These are phyloP conservation scores for Sporodiniella umbellata DNA, from an alignment of 371 early-diverging fungal species.

Conservation along the genomic window DNA sequence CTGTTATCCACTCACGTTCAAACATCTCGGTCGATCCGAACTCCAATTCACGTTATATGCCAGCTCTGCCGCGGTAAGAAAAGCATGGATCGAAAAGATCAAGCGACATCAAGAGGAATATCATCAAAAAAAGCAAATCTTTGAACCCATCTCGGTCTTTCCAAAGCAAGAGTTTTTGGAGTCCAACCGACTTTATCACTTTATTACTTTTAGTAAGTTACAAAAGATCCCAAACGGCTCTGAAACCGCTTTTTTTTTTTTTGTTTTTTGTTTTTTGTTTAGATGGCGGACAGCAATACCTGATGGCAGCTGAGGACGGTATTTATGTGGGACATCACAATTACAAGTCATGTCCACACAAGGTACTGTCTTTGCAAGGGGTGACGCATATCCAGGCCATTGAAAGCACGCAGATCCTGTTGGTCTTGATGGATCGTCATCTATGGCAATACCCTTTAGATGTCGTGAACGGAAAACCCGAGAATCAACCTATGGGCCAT, in stretches of 20 bases:
- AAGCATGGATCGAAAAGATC: constrained; percentile 82
- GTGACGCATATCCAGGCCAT: constrained; percentile 39
- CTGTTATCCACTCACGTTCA: constrained; percentile 64
- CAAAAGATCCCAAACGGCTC: too few species aligned
- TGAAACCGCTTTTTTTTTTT: too few species aligned
- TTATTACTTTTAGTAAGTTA: constrained; percentile 41
- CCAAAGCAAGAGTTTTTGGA: constrained; percentile 15
- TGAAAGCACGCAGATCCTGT: constrained; percentile 30
- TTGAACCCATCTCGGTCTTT: constrained; percentile 53
- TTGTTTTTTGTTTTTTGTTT: constrained; percentile 1
- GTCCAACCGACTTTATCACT: constrained; percentile 29
- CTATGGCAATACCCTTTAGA: constrained; percentile 41
- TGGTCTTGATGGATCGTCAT: constrained; percentile 34
- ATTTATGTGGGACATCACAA: constrained; percentile 41
- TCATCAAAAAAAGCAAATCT: constrained; percentile 49
- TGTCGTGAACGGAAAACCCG: constrained; percentile 32
- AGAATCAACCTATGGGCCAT: constrained; percentile 28
- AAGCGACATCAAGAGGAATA: constrained; percentile 63
- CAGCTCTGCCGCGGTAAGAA: constrained; percentile 67
- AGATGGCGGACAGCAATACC: constrained; percentile 40
- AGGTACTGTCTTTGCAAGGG: constrained; percentile 25
- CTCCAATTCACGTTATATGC: constrained; percentile 69
- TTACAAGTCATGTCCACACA: constrained; percentile 19
- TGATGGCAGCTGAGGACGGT: constrained; percentile 40
- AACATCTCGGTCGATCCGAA: constrained; percentile 65